These are phyloP conservation scores for Fusarium cyanostomum DNA, from an alignment of 2,329 filamentous ascomycete species.

Conservation along the genomic window DNA sequence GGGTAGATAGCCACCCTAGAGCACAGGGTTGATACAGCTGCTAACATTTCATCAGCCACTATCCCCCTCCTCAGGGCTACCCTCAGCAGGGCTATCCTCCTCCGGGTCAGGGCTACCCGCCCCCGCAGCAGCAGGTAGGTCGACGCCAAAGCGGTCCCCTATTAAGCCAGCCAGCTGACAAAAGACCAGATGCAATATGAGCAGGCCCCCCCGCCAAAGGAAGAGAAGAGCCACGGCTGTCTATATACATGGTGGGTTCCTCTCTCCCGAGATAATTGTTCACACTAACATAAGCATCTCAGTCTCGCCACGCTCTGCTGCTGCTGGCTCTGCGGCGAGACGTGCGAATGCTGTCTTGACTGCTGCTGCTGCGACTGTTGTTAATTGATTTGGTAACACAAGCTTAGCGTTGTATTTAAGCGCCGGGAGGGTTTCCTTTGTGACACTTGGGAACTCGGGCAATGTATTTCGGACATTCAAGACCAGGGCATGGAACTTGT, in stretches of 20 bases:
- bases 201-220: slow-evolving; percentile 45
- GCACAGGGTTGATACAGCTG: not conserved
- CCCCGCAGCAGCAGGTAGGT: slow-evolving; percentile 41
- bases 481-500: not conserved
- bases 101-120: slow-evolving; percentile 37
- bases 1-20: not conserved
- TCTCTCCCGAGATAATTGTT: rapidly evolving
- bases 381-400: slow-evolving; percentile 32
- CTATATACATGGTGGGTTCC: slow-evolving; percentile 50
- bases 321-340: slow-evolving; percentile 56
- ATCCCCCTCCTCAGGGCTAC: slow-evolving; percentile 40
- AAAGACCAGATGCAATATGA: slow-evolving; percentile 47
- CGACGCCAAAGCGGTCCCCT: not conserved
- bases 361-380: slow-evolving; percentile 54
- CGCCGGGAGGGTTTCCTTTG: slow-evolving; percentile 1
- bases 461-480: not conserved
- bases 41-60: slow-evolving; percentile 27
- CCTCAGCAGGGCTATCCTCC: slow-evolving; percentile 41
- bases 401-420: slow-evolving; percentile 12
- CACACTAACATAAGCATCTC: not conserved
- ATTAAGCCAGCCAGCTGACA: slow-evolving; percentile 1
- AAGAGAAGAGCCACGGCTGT: slow-evolving; percentile 55
- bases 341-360: slow-evolving; percentile 56
- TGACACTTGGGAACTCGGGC: not conserved
- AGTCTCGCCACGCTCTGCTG: slow-evolving; percentile 55